A percentile compares a stretch with the other conserved stretches of the same genome.
Conservation (phyloP, 768 basidiomycete genomes). For the Rhodotorula sphaerocarpa region DNA sequence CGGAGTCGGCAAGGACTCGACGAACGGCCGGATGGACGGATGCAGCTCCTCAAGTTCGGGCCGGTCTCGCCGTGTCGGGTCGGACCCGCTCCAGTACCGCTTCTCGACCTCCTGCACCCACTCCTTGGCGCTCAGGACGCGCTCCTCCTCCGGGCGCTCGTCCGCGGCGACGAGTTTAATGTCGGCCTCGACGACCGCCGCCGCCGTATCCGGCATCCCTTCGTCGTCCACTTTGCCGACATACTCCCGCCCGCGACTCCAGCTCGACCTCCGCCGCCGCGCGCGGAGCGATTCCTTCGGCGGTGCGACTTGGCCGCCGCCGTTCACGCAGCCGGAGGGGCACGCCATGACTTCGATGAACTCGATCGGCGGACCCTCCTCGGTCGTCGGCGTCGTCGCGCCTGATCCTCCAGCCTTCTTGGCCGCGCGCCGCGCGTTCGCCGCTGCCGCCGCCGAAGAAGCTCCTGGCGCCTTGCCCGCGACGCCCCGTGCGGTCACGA, state of each 20-base stretch:
- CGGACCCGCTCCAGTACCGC: constrained; percentile 31
- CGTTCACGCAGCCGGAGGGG: constrained; percentile 93
- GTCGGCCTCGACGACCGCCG: constrained; percentile 26
- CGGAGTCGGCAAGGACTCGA: neutral
- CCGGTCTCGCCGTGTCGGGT: neutral
- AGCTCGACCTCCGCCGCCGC: constrained; percentile 8
- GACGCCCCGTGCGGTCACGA: constrained; percentile 63
- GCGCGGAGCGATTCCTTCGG: constrained; percentile 24
- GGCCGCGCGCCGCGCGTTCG: constrained; percentile 21
- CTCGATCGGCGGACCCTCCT: constrained; percentile 53
- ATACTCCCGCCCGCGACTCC: neutral
- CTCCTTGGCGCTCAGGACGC: constrained; percentile 35
- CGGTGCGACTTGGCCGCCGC: constrained; percentile 70
- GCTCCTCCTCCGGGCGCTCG: constrained; percentile 6
- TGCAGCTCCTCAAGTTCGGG: neutral
- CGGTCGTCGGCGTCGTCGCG: constrained; percentile 30
- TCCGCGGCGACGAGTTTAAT: constrained; percentile 17
- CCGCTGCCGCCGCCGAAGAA: constrained; percentile 2
- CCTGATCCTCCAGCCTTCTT: constrained; percentile 11
- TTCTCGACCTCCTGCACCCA: constrained; percentile 38
- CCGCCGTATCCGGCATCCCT: constrained; percentile 35
- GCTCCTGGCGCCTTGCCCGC: constrained; percentile 49
- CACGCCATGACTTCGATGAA: constrained; percentile 99
- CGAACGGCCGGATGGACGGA: constrained; percentile 18
- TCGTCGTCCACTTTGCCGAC: constrained; percentile 33